Evolutionary conservation across 2,329 filamentous ascomycete species (phyloP).

Genomic region (Monascus ruber): DNA sequence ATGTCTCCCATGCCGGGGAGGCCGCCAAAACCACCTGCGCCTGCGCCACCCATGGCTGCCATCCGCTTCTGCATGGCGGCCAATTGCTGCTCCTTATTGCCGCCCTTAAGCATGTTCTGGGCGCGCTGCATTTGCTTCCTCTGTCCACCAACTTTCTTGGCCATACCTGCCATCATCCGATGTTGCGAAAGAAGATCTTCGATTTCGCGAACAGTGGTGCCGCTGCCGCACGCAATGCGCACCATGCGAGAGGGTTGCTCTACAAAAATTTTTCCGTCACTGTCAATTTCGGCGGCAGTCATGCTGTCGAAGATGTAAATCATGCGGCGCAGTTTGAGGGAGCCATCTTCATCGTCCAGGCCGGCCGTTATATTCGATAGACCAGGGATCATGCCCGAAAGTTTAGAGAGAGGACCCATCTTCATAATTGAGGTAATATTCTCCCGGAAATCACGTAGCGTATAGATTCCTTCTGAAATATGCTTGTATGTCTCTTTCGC

Average conservation of each 20-base stretch:
- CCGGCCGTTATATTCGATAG: constrained; percentile 87
- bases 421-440: constrained; percentile 99
- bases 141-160: constrained; percentile 95
- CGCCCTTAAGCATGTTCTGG: constrained; percentile 80
- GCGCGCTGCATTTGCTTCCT: constrained; percentile 97
- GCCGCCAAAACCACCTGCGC: constrained; percentile 45
- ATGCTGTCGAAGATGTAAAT: constrained; percentile 98
- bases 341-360: constrained; percentile 96
- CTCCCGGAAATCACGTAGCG: constrained; percentile 83
- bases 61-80: constrained; percentile 95
- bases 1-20: constrained; percentile 63
- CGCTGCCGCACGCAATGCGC: constrained; percentile 76
- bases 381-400: constrained; percentile 97
- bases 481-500: constrained; percentile 97
- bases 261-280: constrained; percentile 86
- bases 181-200: constrained; percentile 97
- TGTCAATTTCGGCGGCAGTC: constrained; percentile 91
- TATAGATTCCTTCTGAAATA: constrained; percentile 93
- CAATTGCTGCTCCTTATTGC: constrained; percentile 85
- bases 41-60: constrained; percentile 77
- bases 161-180: constrained; percentile 98
- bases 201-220: constrained; percentile 82
- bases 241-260: constrained; percentile 91
- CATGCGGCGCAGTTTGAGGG: constrained; percentile 89
- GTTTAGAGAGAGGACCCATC: constrained; percentile 94